Evolutionary conservation across 2,329 filamentous ascomycete genomes (phyloP), one percentile per base, ranked within the genome.

Genomic region (Mycosphaerelloides madeirae): DNA sequence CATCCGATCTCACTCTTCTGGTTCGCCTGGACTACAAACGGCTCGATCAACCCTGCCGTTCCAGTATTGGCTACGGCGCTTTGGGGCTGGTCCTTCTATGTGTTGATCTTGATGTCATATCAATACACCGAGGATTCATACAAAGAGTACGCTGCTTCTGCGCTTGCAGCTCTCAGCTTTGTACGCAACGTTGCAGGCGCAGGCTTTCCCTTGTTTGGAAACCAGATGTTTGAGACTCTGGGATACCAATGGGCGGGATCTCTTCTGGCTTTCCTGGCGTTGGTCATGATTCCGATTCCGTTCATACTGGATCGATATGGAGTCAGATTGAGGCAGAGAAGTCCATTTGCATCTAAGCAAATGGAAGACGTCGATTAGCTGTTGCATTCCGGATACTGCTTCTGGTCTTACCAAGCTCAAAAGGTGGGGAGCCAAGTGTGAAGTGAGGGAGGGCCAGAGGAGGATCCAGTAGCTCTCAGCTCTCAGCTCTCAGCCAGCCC

Each of bases 1-100:
- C 36, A 40, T 20, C 47, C 47, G 13, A 38, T 50, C 29, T 36
- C 31, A 13, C 20, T 47, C 11, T 50, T 50, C 36, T 50, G 47
- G 47, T 50, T 47, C 36, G 47, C 43, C 6, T 50, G 47, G 47
- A 50, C 47, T 11, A 43, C 43, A 14, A 41, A 46, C 15, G 15
- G 19, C 12, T 35, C 22, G 15, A 36, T 50, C 28, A 28, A 50
- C 35, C 38, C 39, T 11, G 61, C 74, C 31, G 65, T 72, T 2
- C 70, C 73, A 0, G 68, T 76, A 3, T 48, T 76, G 12, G 73
- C 70, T 2, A 70, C 68, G 0, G 64, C 67, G 0, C 65, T 75
- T 15, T 75, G 72, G 63, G 74, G 72, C 0, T 74, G 67, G 66
- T 68, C 64, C 3, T 74, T 74, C 50, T 74, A 73, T 43, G 71